Conservation (phyloP, 495 filamentous ascomycete genomes). For the Hypoxylon subgilvum region DNA sequence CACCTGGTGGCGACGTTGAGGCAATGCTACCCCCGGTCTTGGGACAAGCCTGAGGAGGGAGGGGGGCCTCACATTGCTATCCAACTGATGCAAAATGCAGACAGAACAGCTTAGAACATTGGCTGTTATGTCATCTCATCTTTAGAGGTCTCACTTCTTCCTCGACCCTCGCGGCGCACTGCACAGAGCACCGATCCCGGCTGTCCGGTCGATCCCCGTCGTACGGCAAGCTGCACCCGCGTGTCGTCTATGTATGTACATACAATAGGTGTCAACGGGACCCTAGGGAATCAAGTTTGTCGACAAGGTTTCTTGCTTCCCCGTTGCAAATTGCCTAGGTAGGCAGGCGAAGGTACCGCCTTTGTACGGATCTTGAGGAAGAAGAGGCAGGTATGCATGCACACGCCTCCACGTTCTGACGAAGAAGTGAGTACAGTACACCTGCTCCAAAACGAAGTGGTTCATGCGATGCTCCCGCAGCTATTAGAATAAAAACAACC, state of each 20-base stretch:
- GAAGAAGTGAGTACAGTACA: not conserved
- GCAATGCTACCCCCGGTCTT: constrained; percentile 35
- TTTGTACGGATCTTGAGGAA: constrained; percentile 11
- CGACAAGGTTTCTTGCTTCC: constrained; percentile 10
- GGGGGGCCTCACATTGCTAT: not conserved
- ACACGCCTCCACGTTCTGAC: constrained; percentile 17
- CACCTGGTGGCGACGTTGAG: constrained; percentile 34
- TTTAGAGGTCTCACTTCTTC: not conserved
- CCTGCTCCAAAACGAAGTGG: constrained; percentile 4
- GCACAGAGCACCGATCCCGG: constrained; percentile 4
- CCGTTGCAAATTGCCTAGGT: constrained; percentile 1
- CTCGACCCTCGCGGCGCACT: not conserved
- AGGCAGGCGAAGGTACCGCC: constrained; percentile 1
- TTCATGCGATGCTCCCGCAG: constrained; percentile 14
- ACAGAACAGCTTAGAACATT: constrained; percentile 19
- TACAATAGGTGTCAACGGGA: constrained; percentile 11
- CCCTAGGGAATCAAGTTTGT: constrained; percentile 7
- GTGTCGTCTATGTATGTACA: too few relatives aligned
- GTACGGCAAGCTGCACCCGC: constrained; percentile 2
- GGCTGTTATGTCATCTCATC: not conserved
- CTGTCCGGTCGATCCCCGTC: constrained; percentile 9
- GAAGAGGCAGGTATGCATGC: constrained; percentile 19
- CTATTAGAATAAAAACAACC: constrained; percentile 23
- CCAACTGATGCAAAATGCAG: not conserved
- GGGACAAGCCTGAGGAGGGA: not conserved